Base-by-base conservation (phyloP, 768 basidiomycete genomes). In the Lactifluus pinguis region DNA sequence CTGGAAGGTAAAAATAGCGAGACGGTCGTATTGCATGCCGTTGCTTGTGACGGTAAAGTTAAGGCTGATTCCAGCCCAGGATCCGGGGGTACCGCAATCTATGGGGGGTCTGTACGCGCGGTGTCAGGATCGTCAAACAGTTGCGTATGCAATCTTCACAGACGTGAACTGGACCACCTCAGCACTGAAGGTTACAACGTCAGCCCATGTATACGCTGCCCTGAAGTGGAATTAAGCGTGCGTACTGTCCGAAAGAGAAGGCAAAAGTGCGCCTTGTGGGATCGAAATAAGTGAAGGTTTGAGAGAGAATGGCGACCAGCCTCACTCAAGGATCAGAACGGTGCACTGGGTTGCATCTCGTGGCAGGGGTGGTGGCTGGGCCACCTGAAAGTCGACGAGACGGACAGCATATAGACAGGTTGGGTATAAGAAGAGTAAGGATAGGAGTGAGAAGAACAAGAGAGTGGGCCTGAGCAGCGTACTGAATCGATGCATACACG, bases 11-110 rank as follows among this genome's bases (percentile, higher is more conserved):
- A 38, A n/a, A 3, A 6, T 42, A 42, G 15, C 6, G 41, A 89
- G 75, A 29, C 87, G 80, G 68, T 88, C 87, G 60, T 80, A 89
- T 68, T 89, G 87, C 7, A 85, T 86, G 49, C 89, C 89, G 56
- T 88, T 90, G 57, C 82, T 84, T 3, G 86, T 85, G 19, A 85
- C 86, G 0, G 89, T 89, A 65, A 89, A 83, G 69, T 89, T 89
- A 39, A 90, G 74, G 9, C 82, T 86, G 36, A 91, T 77, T 0
- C 81, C 87, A 7, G 85, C 80, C 89, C 89, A 91, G 5, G 84
- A 81, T 1, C 89, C 87, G 21, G 79, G 74, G 3, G 76, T 69
- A 42, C 41, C 41, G 3, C 89, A 91, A 66, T 85, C 80, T 10
- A 80, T 80, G 0, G 88, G 87, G 29, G 89, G 89, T 25, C 86